These are phyloP conservation scores for Beta lomatogona DNA, from an alignment of 179 eudicot genomes.

Conservation along the genomic window DNA sequence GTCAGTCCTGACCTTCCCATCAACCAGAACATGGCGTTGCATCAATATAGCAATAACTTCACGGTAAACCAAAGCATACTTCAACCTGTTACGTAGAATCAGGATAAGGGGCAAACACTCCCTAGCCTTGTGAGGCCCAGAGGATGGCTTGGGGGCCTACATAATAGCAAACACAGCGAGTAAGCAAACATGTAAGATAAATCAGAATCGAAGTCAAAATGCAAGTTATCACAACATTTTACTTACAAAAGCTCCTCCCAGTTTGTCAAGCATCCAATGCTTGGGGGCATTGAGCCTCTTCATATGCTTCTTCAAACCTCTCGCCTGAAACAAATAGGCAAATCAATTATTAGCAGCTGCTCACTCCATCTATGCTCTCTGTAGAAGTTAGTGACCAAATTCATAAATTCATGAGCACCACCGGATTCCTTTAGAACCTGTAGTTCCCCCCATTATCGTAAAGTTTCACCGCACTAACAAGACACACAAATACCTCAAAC, in stretches of 20 bases:
- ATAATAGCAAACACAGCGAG: slow-evolving; percentile 1
- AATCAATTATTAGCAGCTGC: neutral
- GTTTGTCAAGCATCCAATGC: slow-evolving; percentile 63
- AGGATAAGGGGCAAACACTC: slow-evolving; percentile 63
- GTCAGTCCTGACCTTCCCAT: slow-evolving; percentile 45
- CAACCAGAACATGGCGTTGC: slow-evolving; percentile 61
- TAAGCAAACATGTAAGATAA: neutral
- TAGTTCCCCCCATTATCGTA: too few relatives aligned
- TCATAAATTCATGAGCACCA: neutral
- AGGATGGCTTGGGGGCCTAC: slow-evolving; percentile 72
- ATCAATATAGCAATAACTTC: slow-evolving; percentile 58
- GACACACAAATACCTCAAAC: too few relatives aligned
- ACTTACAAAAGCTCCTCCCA: slow-evolving; percentile 68
- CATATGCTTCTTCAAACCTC: slow-evolving; percentile 66
- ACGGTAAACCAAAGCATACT: slow-evolving; percentile 55
- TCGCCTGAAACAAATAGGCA: slow-evolving; percentile 36
- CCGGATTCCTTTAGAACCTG: too few relatives aligned
- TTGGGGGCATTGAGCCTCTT: slow-evolving; percentile 73
- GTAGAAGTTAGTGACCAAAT: neutral
- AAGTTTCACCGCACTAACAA: too few relatives aligned
- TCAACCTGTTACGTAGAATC: slow-evolving; percentile 52
- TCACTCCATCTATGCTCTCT: neutral
- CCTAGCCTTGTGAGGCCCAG: slow-evolving; percentile 72
- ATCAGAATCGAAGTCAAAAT: neutral
- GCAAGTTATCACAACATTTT: too few relatives aligned